Conservation (phyloP, 495 filamentous ascomycete genomes). For the Neurospora sp. region DNA sequence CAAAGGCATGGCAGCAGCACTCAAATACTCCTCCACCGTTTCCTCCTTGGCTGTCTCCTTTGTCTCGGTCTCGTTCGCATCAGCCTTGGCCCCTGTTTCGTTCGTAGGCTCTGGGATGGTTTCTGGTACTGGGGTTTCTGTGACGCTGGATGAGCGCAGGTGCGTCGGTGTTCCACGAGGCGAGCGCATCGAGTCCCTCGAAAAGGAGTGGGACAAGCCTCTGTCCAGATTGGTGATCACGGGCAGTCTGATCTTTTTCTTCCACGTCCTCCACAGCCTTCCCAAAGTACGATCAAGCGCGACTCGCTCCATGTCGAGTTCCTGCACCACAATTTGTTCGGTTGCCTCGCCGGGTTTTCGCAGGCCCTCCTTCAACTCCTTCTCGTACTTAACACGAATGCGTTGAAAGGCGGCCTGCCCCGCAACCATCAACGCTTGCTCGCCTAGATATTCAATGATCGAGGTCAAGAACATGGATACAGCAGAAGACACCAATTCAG, state of each 20-base stretch:
- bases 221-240: slow-evolving; percentile 18
- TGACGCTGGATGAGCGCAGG: slow-evolving; percentile 29
- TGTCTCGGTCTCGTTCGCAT: not conserved
- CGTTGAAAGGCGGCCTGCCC: slow-evolving; percentile 79
- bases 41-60: slow-evolving; percentile 6
- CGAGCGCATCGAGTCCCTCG: slow-evolving; percentile 25
- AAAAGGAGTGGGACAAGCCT: slow-evolving; percentile 27
- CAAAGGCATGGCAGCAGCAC: slow-evolving; percentile 48
- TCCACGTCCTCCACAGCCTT: slow-evolving; percentile 90
- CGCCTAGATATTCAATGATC: slow-evolving; percentile 87
- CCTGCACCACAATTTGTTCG: slow-evolving; percentile 71
- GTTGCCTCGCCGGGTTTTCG: slow-evolving; percentile 29
- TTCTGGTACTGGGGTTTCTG: slow-evolving; percentile 16
- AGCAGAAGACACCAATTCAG: slow-evolving; percentile 73
- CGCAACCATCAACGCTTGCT: slow-evolving; percentile 78
- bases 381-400: slow-evolving; percentile 40
- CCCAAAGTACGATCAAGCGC: slow-evolving; percentile 82
- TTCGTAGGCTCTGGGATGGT: slow-evolving; percentile 15
- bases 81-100: not conserved
- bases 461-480: slow-evolving; percentile 94
- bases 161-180: slow-evolving; percentile 10
- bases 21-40: slow-evolving; percentile 19
- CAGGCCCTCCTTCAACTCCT: slow-evolving; percentile 39
- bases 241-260: slow-evolving; percentile 61
- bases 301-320: slow-evolving; percentile 86